Conservation (phyloP, 1,284 basidiomycete species). For the Sporisorium graminicola region DNA sequence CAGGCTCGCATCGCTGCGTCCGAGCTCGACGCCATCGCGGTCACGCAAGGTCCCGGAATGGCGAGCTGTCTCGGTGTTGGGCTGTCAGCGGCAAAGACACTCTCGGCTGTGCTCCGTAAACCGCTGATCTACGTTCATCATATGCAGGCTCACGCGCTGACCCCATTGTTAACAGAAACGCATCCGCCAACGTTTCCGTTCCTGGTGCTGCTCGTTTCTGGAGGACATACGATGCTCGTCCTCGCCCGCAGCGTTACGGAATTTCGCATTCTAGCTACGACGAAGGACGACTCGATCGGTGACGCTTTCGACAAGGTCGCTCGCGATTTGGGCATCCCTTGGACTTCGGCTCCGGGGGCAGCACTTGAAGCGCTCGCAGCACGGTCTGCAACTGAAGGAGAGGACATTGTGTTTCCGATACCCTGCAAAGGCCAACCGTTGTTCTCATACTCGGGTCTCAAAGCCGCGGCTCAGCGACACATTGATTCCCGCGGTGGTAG, state of each 20-base stretch:
- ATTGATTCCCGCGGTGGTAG: slow-evolving; percentile 21
- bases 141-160: slow-evolving; percentile 60
- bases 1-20: slow-evolving; percentile 23
- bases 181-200: slow-evolving; percentile 59
- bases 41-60: slow-evolving; percentile 68
- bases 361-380: slow-evolving; percentile 50
- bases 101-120: slow-evolving; percentile 53
- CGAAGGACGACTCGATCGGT: slow-evolving; percentile 65
- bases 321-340: slow-evolving; percentile 54
- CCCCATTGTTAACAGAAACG: slow-evolving; percentile 42
- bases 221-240: slow-evolving; percentile 67
- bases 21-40: slow-evolving; percentile 65
- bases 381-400: background rate
- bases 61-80: slow-evolving; percentile 59
- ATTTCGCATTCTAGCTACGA: slow-evolving; percentile 61
- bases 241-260: slow-evolving; percentile 40
- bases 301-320: slow-evolving; percentile 68
- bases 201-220: slow-evolving; percentile 64
- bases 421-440: slow-evolving; percentile 49
- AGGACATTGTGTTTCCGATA: slow-evolving; percentile 29
- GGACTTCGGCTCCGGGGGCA: slow-evolving; percentile 62
- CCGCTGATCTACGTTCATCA: slow-evolving; percentile 67
- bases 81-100: slow-evolving; percentile 58
- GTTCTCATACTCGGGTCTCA: slow-evolving; percentile 66
- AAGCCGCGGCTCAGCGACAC: slow-evolving; percentile 45